Percentiles rank a stretch among this genome's conserved stretches.
These are phyloP conservation scores for Colletotrichum sp. DNA, from an alignment of 2,329 filamentous ascomycete genomes.

Conservation along the genomic window DNA sequence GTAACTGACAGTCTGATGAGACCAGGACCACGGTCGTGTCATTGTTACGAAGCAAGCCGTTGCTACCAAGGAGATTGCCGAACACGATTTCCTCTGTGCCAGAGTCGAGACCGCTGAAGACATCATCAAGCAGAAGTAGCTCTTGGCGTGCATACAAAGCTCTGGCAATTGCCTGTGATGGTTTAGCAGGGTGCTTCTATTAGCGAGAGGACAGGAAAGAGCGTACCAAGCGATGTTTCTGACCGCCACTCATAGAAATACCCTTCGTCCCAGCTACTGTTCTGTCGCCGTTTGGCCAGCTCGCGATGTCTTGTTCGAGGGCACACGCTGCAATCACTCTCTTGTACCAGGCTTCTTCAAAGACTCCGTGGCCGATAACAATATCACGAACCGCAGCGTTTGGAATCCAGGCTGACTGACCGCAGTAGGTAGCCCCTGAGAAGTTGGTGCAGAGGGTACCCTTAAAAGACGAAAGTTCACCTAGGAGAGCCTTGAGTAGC, in stretches of 20 bases:
- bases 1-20: conserved; percentile 14
- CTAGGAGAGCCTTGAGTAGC: conserved; percentile 33
- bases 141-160: conserved; percentile 31
- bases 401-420: conserved; percentile 29
- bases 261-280: conserved; percentile 40
- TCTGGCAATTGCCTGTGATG: conserved; percentile 27
- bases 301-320: conserved; percentile 31
- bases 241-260: conserved; percentile 40
- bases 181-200: neutral
- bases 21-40: conserved; percentile 24
- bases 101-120: conserved; percentile 35
- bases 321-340: conserved; percentile 38
- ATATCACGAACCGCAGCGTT: conserved; percentile 36
- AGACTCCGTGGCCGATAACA: conserved; percentile 31
- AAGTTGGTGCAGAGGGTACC: conserved; percentile 19
- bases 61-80: conserved; percentile 24
- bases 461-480: conserved; percentile 25
- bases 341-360: conserved; percentile 34
- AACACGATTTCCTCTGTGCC: conserved; percentile 28
- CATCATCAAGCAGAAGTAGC: conserved; percentile 32
- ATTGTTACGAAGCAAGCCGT: conserved; percentile 25
- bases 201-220: rapidly evolving
- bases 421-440: conserved; percentile 28
- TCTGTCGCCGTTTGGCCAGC: conserved; percentile 34
- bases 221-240: conserved; percentile 33